Base-by-base conservation (phyloP, 805 yeast genomes). In the Teunomyces stri region DNA sequence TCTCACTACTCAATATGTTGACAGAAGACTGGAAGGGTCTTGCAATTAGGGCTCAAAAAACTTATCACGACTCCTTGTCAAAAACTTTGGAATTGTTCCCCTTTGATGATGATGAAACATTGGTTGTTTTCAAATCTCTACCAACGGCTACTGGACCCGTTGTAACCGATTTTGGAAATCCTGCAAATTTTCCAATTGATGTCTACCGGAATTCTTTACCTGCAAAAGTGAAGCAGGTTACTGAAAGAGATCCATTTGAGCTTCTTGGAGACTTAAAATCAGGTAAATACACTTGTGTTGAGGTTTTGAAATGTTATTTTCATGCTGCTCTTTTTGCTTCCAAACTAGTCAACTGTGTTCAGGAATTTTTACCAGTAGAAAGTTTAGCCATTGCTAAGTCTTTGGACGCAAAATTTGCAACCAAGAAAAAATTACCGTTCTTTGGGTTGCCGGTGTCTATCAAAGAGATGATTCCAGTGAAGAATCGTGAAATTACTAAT, bases 401-500 rank as follows among this genome's bases (percentile, higher is more conserved):
- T 18, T 53, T 65, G 43, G 71, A 66, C 47, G 50, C 50, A 11
- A 55, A 56, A 46, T 58, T 55, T 20, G 46, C 48, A 3, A 43
- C 44, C 21, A 44, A 53, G 25, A 59, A 59, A 5, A 49, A 48
- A 6, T 34, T 54, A 9, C 67, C 69, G 0, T 51, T 65, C 2
- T 70, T 65, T 45, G 70, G 71, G 0, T 45, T 66, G 22, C 66
- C 68, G 0, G 50, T 66, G 3, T 61, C 68, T 0, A 51, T 73
- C 44, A 73, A 73, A 56, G 83, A 78, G 50, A 70, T 72, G 42
- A 63, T 75, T 46, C 69, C 75, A 47, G 55, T 81, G 45, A 65
- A 65, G 45, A 84, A 82, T 2, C 68, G 70, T 18, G 75, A 75
- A 6, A 67, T 84, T 3, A 60, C 61, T 79, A 10, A 62, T 78